Evolutionary conservation across 2,329 filamentous ascomycete species (phyloP).

Genomic region (Fusarium buxicola): DNA sequence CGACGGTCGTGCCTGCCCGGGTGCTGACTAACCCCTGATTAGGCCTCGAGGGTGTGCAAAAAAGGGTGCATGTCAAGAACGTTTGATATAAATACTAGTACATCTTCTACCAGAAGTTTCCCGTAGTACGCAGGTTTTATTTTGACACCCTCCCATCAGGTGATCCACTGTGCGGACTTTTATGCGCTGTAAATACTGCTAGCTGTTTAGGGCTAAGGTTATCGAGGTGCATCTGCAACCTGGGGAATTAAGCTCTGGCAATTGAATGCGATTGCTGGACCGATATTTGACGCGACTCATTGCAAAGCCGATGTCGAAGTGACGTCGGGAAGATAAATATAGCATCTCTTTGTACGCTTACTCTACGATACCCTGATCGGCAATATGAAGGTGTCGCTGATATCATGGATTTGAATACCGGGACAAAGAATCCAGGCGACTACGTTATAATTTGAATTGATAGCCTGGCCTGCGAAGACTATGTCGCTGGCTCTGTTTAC

Average conservation of each 20-base stretch:
- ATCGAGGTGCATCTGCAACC: slow-evolving; percentile 3
- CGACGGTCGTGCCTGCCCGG: slow-evolving; percentile 44
- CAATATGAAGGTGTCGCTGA: too few relatives aligned
- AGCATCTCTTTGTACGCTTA: neutral
- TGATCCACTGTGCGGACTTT: neutral
- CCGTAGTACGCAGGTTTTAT: neutral
- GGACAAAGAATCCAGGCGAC: too few relatives aligned
- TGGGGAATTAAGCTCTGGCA: slow-evolving; percentile 13
- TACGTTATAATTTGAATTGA: neutral
- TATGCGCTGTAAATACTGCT: neutral
- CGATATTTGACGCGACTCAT: slow-evolving; percentile 25
- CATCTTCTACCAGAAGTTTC: neutral
- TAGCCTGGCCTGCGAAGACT: neutral
- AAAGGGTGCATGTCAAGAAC: neutral
- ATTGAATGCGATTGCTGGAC: slow-evolving; percentile 22
- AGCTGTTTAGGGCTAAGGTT: neutral
- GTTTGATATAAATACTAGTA: neutral
- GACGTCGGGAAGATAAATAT: neutral
- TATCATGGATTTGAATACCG: too few relatives aligned
- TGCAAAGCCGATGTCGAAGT: neutral
- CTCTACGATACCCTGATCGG: neutral
- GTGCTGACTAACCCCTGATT: too few relatives aligned
- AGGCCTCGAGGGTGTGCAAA: neutral
- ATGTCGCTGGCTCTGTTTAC: neutral
- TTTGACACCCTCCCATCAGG: neutral